Conservation (phyloP, 2,329 filamentous ascomycete species). For the Aureobasidium sp. region DNA sequence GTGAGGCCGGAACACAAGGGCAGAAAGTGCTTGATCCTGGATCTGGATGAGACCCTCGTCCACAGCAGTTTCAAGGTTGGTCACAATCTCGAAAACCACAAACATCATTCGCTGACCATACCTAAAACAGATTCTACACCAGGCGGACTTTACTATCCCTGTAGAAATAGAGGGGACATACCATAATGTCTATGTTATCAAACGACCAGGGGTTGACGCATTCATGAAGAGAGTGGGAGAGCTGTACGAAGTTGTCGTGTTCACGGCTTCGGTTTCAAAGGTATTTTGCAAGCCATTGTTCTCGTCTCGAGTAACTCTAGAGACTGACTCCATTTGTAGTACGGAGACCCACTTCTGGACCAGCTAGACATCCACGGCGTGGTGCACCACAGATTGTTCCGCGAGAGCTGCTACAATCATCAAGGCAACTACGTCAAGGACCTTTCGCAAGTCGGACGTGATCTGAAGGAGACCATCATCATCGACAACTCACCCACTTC, state of each 20-base stretch:
- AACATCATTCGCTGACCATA: neutral
- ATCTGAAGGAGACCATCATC: conserved; percentile 95
- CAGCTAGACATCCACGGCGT: conserved; percentile 96
- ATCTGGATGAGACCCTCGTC: conserved; percentile 92
- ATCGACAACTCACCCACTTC: conserved; percentile 99
- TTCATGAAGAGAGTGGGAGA: conserved; percentile 99
- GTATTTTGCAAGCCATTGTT: conserved; percentile 36
- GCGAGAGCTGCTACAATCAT: conserved; percentile 98
- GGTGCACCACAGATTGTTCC: conserved; percentile 90
- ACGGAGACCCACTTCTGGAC: conserved; percentile 90
- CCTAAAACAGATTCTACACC: conserved; percentile 74
- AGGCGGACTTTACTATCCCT: conserved; percentile 97
- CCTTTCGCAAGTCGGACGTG: conserved; percentile 89
- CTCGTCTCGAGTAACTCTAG: neutral
- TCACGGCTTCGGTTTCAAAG: conserved; percentile 97
- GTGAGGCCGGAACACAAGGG: conserved; percentile 70
- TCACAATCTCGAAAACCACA: neutral
- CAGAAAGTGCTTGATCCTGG: conserved; percentile 87
- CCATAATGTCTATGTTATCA: conserved; percentile 99
- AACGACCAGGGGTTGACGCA: conserved; percentile 93
- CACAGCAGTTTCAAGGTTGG: conserved; percentile 97
- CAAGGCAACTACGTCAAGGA: conserved; percentile 99
- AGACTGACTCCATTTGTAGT: conserved; percentile 44
- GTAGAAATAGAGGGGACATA: conserved; percentile 98
- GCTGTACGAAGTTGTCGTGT: conserved; percentile 96